Conservation (phyloP, 345 rosid species). For the Hypericum androsaemum region DNA sequence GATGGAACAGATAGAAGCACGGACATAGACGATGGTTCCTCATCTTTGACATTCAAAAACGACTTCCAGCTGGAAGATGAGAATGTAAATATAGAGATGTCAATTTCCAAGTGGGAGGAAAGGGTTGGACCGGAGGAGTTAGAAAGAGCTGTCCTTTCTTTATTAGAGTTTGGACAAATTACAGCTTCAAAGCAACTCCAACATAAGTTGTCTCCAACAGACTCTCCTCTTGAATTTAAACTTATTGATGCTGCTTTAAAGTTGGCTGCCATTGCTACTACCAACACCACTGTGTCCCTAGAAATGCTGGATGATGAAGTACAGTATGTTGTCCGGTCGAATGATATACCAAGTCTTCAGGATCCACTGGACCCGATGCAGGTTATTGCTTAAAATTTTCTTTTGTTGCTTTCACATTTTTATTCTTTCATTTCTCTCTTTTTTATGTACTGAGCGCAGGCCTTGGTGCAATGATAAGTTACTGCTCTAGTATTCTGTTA, state of each 20-base stretch:
- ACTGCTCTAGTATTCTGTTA: no score
- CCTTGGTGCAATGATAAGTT: no score
- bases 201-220: conserved; percentile 69
- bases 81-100: conserved; percentile 45
- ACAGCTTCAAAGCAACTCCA: conserved; percentile 96
- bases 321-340: conserved; percentile 45
- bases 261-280: conserved; percentile 66
- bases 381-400: conserved; percentile 34
- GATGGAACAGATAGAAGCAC: conserved; percentile 46
- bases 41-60: conserved; percentile 31
- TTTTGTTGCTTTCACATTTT: conserved; percentile 6
- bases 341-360: conserved; percentile 31
- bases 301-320: conserved; percentile 55
- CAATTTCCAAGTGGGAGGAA: conserved; percentile 93
- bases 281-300: conserved; percentile 34
- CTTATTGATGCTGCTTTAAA: conserved; percentile 72
- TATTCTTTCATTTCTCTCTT: no score
- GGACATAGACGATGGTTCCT: conserved; percentile 51
- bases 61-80: conserved; percentile 67
- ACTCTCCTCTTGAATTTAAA: conserved; percentile 58
- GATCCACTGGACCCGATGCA: conserved; percentile 45
- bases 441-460: no score
- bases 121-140: conserved; percentile 72
- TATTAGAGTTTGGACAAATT: conserved; percentile 91
- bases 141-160: conserved; percentile 88